These are phyloP conservation scores for Sphaerobolus stellatus DNA, from an alignment of 1,284 basidiomycete species.

Conservation along the genomic window DNA sequence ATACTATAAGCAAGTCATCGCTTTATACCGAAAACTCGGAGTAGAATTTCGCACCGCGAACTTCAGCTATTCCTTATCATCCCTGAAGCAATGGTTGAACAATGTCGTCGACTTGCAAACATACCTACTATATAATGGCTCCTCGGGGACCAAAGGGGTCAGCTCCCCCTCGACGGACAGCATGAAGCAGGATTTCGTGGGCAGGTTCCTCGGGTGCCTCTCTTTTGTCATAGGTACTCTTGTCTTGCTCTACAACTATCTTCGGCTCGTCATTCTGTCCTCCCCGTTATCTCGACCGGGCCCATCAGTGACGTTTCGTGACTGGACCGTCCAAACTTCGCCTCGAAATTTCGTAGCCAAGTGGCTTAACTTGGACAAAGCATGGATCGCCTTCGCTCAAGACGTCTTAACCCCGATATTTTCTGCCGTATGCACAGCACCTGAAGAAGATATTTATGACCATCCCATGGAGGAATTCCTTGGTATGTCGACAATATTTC, in stretches of 20 bases:
- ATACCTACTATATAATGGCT: conserved; percentile 64
- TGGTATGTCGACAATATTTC: conserved; percentile 38
- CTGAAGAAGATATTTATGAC: conserved; percentile 46
- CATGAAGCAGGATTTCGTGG: conserved; percentile 17
- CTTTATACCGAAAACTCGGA: conserved; percentile 58
- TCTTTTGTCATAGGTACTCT: conserved; percentile 37
- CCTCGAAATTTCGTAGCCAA: conserved; percentile 41
- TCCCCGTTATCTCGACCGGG: conserved; percentile 44
- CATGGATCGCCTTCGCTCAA: conserved; percentile 55
- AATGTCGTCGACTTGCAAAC: conserved; percentile 36
- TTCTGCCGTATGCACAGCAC: conserved; percentile 69
- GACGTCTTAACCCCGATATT: conserved; percentile 63
- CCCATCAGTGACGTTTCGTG: conserved; percentile 42
- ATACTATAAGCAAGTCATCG: conserved; percentile 68
- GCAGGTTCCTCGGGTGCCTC: conserved; percentile 28
- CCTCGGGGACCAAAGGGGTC: conserved; percentile 54
- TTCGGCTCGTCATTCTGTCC: conserved; percentile 53
- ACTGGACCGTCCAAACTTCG: conserved; percentile 45
- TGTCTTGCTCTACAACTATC: conserved; percentile 50
- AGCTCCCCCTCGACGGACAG: conserved; percentile 46
- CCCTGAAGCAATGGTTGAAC: conserved; percentile 31
- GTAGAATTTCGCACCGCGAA: conserved; percentile 51
- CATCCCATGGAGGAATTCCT: conserved; percentile 65
- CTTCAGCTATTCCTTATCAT: conserved; percentile 72
- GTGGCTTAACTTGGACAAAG: conserved; percentile 41